A percentile compares a stretch with the other conserved stretches of the same genome.
Evolutionary conservation across 202 grass and related monocot genomes (phyloP).

Genomic region (Zoysia matrella): DNA sequence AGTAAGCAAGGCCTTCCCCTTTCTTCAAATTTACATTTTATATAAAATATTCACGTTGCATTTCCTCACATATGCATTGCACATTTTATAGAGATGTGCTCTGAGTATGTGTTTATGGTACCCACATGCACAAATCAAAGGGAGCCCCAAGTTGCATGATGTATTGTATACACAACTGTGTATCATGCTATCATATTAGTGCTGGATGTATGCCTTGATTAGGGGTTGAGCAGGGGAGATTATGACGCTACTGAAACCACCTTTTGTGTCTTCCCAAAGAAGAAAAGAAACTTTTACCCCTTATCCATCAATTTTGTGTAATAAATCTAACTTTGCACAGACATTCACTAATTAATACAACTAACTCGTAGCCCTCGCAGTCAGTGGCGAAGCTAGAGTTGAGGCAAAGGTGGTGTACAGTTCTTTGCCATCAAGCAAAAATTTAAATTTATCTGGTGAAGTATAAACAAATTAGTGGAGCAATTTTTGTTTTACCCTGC

Average conservation of each 20-base stretch:
- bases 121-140: neutral
- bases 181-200: neutral
- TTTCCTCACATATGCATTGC: too few species aligned
- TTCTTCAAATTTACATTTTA: neutral
- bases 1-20: constrained; percentile 61
- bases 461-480: too few species aligned
- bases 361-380: neutral
- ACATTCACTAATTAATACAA: neutral
- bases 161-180: neutral
- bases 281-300: neutral
- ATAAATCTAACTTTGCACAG: neutral
- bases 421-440: too few species aligned
- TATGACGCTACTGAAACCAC: too few species aligned
- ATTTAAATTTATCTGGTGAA: too few species aligned
- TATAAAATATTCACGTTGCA: neutral
- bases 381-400: too few species aligned
- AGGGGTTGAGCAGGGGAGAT: neutral
- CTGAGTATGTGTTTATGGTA: too few species aligned
- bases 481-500: too few species aligned
- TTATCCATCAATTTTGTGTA: neutral
- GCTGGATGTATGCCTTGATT: neutral
- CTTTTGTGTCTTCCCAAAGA: too few species aligned
- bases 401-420: too few species aligned
- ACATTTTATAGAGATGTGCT: too few species aligned
- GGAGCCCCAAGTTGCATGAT: neutral